Percentiles rank a stretch among this genome's conserved stretches.
These are phyloP conservation scores for Lycium ferocissimum DNA, from an alignment of 257 asterid genomes.

Conservation along the genomic window DNA sequence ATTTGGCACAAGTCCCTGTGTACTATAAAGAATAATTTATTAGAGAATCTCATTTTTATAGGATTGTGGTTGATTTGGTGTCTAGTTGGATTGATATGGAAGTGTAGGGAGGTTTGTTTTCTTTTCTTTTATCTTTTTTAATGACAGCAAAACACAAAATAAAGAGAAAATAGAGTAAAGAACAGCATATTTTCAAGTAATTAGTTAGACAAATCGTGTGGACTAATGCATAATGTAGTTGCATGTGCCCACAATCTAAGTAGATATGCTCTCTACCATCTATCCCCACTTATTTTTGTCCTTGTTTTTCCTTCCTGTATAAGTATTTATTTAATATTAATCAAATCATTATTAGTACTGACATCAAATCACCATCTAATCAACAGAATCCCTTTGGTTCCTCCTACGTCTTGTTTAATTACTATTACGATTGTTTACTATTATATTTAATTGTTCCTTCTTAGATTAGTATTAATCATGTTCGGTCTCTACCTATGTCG, in stretches of 20 bases:
- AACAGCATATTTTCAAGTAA: neutral
- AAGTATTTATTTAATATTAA: conserved; percentile 20
- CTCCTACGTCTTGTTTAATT: conserved; percentile 15
- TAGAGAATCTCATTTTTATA: conserved; percentile 43
- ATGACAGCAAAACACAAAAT: neutral
- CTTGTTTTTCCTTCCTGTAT: neutral
- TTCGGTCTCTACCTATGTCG: neutral
- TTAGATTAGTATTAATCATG: neutral
- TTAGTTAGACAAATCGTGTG: conserved; percentile 32
- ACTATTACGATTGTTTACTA: neutral
- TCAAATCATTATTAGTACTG: conserved; percentile 42
- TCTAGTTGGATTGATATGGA: conserved; percentile 45
- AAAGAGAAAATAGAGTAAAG: neutral
- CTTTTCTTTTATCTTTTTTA: neutral
- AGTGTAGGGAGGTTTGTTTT: neutral
- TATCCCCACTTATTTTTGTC: conserved; percentile 29
- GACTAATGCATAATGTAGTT: conserved; percentile 33
- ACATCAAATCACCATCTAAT: conserved; percentile 37
- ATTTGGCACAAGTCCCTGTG: conserved; percentile 26
- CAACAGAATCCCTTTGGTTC: conserved; percentile 48
- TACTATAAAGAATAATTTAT: neutral
- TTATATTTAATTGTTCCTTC: neutral
- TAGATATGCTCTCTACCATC: conserved; percentile 45
- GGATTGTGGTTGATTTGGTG: conserved; percentile 52
- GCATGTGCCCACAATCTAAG: conserved; percentile 58